phyloP scores from a whole-genome alignment of 2,329 filamentous ascomycete genomes.

The Paecilomyces variotii region DNA sequence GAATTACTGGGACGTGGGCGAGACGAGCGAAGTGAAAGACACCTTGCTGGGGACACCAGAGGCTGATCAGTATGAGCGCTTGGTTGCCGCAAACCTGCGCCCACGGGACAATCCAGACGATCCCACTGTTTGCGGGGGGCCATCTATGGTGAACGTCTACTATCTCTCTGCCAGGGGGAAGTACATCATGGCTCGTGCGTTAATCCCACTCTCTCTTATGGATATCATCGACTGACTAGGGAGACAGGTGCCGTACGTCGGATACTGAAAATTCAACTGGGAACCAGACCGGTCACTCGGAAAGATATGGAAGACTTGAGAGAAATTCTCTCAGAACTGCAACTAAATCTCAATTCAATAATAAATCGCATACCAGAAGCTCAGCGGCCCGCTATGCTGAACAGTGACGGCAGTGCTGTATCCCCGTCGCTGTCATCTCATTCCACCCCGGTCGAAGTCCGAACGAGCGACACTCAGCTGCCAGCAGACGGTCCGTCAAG shows the following conservation, averaged over 20 bases:
- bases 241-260: conserved; percentile 32
- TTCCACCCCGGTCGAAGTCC: conserved; percentile 17
- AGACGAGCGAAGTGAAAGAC: conserved; percentile 41
- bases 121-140: conserved; percentile 30
- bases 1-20: conserved; percentile 41
- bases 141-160: conserved; percentile 36
- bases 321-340: conserved; percentile 33
- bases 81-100: conserved; percentile 23
- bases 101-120: conserved; percentile 35
- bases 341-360: conserved; percentile 34
- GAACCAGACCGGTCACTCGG: conserved; percentile 35
- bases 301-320: conserved; percentile 38
- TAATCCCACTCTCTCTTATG: neutral
- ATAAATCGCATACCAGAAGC: conserved; percentile 35
- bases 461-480: conserved; percentile 20
- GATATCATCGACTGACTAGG: conserved; percentile 2
- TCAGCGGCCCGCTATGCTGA: conserved; percentile 5
- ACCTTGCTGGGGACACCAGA: conserved; percentile 31
- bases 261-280: conserved; percentile 37
- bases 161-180: conserved; percentile 37
- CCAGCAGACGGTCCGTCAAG: conserved; percentile 28
- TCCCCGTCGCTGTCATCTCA: conserved; percentile 18
- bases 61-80: conserved; percentile 28
- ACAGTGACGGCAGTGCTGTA: conserved; percentile 8
- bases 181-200: conserved; percentile 38